These are phyloP conservation scores for Metschnikowia lochheadii DNA, from an alignment of 805 yeast species.

Conservation along the genomic window DNA sequence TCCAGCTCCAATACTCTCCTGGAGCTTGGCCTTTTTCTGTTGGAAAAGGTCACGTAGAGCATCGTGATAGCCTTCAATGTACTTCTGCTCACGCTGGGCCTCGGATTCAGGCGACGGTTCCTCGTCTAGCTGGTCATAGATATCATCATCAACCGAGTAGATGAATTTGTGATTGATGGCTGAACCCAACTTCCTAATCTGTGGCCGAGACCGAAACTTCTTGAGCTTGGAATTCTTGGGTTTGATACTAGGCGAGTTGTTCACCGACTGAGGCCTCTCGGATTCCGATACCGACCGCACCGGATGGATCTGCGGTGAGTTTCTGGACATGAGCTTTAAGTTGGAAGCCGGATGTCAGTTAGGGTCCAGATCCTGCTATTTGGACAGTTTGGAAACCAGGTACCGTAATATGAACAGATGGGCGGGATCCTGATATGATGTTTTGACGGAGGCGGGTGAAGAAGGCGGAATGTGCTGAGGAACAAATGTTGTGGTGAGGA, in stretches of 20 bases:
- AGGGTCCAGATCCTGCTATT: no score
- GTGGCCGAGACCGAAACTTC: slow-evolving; percentile 28
- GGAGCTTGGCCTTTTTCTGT: slow-evolving; percentile 16
- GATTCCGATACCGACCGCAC: slow-evolving; percentile 11
- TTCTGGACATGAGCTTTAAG: slow-evolving; percentile 2
- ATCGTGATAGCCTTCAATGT: slow-evolving; percentile 69
- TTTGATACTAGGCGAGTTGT: slow-evolving; percentile 12
- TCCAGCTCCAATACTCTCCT: slow-evolving; percentile 7
- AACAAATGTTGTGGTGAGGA: not conserved
- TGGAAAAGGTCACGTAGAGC: slow-evolving; percentile 47
- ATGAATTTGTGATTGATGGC: slow-evolving; percentile 31
- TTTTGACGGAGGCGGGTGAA: not conserved
- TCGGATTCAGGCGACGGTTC: slow-evolving; percentile 36
- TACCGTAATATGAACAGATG: no score
- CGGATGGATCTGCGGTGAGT: slow-evolving; percentile 12
- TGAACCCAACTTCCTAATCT: slow-evolving; percentile 25
- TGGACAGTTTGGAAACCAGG: no score
- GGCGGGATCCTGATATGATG: no score
- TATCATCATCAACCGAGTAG: slow-evolving; percentile 80
- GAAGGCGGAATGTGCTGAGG: not conserved
- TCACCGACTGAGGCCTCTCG: slow-evolving; percentile 7
- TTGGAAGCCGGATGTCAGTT: no score
- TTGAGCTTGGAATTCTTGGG: slow-evolving; percentile 13
- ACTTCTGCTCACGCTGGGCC: slow-evolving; percentile 36
- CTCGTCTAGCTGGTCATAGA: slow-evolving; percentile 55